Conservation (phyloP, 345 rosid genomes). For the Eucalyptus decipiens region DNA sequence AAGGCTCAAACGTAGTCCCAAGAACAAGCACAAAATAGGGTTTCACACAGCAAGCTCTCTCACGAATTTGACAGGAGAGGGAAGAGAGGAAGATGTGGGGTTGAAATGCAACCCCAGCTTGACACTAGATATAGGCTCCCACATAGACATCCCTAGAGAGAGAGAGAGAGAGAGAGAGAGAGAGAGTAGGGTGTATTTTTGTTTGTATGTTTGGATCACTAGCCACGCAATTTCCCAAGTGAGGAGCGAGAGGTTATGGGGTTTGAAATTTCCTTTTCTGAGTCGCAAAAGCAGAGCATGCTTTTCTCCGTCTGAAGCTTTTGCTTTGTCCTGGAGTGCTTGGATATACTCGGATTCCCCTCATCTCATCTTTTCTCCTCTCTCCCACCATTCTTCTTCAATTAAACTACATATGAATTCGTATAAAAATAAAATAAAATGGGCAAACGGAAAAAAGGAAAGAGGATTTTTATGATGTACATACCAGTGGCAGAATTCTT, state of each 20-base stretch:
- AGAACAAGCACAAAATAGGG: not conserved
- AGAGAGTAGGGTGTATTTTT: not conserved
- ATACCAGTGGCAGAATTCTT: not conserved
- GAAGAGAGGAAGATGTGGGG: slow-evolving; percentile 38
- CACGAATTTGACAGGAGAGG: slow-evolving; percentile 12
- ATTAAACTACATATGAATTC: not conserved
- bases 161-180: not conserved
- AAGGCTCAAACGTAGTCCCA: not conserved
- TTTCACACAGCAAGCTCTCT: not conserved
- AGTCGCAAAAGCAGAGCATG: slow-evolving; percentile 30
- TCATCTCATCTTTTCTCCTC: not conserved
- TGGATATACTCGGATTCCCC: slow-evolving; percentile 4
- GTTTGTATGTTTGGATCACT: not conserved
- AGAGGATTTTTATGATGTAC: not conserved
- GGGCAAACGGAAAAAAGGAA: not conserved
- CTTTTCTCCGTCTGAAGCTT: not conserved
- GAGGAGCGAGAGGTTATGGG: slow-evolving; percentile 7
- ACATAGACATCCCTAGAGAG: not conserved
- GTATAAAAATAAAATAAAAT: not conserved
- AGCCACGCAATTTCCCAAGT: slow-evolving; percentile 5
- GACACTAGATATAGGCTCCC: slow-evolving; percentile 45
- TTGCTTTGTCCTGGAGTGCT: slow-evolving; percentile 2
- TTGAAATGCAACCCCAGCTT: slow-evolving; percentile 19
- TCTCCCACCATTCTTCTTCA: not conserved
- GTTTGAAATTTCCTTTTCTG: slow-evolving; percentile 47